These are phyloP conservation scores for Aspergillus haitiensis DNA, from an alignment of 495 filamentous ascomycete genomes.

Conservation along the genomic window DNA sequence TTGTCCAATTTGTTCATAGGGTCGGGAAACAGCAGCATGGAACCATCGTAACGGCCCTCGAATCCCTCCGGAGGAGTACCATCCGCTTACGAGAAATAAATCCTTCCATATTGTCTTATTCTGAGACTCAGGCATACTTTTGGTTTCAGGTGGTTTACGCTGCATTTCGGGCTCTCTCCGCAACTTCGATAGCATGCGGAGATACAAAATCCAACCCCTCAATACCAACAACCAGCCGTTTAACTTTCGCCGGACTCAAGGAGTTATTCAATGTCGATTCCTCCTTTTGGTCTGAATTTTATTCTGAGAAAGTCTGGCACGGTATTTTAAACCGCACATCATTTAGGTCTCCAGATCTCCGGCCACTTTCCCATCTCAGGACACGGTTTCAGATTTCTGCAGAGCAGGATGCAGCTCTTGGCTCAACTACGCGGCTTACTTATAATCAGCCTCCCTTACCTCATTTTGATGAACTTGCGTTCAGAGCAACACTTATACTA, in stretches of 20 bases:
- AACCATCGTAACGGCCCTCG: not conserved
- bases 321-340: not conserved
- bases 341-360: not conserved
- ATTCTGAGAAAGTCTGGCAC: conserved; percentile 6
- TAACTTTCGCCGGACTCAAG: not conserved
- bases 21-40: not conserved
- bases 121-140: conserved; percentile 10
- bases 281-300: not conserved
- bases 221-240: not conserved
- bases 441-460: not conserved
- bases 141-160: conserved; percentile 3
- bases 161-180: not conserved
- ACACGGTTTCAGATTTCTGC: not conserved
- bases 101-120: not conserved
- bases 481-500: not conserved
- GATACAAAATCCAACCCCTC: not conserved
- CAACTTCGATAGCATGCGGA: not conserved
- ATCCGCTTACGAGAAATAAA: not conserved
- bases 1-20: not conserved
- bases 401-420: not conserved
- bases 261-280: not conserved
- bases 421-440: not conserved
- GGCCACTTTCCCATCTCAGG: not conserved
- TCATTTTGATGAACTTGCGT: not conserved
- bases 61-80: not conserved